Evolutionary conservation across 257 asterid species (phyloP).

Genomic region (Asclepias syriaca): DNA sequence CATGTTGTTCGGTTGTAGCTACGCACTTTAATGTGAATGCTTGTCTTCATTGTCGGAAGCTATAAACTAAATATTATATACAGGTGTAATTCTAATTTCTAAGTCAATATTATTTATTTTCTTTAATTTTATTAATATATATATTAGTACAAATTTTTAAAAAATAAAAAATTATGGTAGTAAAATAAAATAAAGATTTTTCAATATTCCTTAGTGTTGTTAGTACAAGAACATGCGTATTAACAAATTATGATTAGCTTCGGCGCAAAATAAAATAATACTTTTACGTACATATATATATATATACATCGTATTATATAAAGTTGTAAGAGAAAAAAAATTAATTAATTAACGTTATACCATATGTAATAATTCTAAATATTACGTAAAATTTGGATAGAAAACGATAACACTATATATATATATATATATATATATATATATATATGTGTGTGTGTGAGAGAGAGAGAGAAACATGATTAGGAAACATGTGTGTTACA

Average conservation of each 20-base stretch:
- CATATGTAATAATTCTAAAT: no score
- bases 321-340: no score
- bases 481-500: no score
- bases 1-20: slow-evolving; percentile 43
- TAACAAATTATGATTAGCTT: background rate
- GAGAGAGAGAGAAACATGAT: background rate
- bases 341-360: no score
- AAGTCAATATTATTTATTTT: slow-evolving; percentile 6
- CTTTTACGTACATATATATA: no score
- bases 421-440: no score
- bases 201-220: background rate
- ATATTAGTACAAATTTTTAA: no score
- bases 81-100: slow-evolving; percentile 14
- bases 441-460: no score
- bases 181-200: background rate
- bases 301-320: no score
- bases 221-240: background rate
- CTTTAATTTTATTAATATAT: background rate
- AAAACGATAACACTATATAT: no score
- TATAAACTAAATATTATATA: slow-evolving; percentile 18
- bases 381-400: no score
- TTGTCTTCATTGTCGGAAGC: slow-evolving; percentile 49
- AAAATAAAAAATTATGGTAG: no score
- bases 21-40: slow-evolving; percentile 40
- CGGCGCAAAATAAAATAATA: background rate